These are phyloP conservation scores for Boletales sp. DNA, from an alignment of 768 basidiomycete species.

Conservation along the genomic window DNA sequence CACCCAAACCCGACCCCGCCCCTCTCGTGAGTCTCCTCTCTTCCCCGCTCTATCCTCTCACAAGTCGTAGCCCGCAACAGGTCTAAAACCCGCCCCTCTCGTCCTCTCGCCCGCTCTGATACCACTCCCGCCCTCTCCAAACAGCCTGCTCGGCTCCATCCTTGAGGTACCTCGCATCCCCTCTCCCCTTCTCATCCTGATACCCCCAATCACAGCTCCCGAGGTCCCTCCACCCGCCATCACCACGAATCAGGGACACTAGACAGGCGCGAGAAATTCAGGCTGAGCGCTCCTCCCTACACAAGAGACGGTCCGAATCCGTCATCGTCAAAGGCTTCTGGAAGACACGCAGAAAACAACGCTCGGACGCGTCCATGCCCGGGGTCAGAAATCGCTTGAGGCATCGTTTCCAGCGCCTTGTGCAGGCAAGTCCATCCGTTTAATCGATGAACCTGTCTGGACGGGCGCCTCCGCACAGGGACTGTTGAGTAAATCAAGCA, in stretches of 20 bases:
- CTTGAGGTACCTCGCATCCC: conserved; percentile 10
- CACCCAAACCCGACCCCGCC: conserved; percentile 6
- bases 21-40: conserved; percentile 9
- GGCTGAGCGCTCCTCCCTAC: conserved; percentile 1
- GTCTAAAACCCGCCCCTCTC: not conserved
- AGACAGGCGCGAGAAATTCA: conserved; percentile 5
- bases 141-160: conserved; percentile 15
- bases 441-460: not conserved
- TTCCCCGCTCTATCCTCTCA: not conserved
- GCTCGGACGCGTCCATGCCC: not conserved
- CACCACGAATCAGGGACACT: not conserved
- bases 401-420: conserved; percentile 11
- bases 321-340: conserved; percentile 9
- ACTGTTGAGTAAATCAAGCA: not conserved
- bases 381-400: conserved; percentile 2
- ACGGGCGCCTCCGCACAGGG: conserved; percentile 7
- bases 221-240: conserved; percentile 3
- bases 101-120: conserved; percentile 14
- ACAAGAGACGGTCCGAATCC: not conserved
- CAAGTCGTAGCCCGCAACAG: conserved; percentile 7
- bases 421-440: conserved; percentile 9
- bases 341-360: conserved; percentile 8
- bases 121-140: conserved; percentile 22
- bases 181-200: not conserved
- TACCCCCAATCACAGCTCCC: conserved; percentile 10